Evolutionary conservation across 1,284 basidiomycete genomes (phyloP).

Genomic region (Trichosporon inkin): DNA sequence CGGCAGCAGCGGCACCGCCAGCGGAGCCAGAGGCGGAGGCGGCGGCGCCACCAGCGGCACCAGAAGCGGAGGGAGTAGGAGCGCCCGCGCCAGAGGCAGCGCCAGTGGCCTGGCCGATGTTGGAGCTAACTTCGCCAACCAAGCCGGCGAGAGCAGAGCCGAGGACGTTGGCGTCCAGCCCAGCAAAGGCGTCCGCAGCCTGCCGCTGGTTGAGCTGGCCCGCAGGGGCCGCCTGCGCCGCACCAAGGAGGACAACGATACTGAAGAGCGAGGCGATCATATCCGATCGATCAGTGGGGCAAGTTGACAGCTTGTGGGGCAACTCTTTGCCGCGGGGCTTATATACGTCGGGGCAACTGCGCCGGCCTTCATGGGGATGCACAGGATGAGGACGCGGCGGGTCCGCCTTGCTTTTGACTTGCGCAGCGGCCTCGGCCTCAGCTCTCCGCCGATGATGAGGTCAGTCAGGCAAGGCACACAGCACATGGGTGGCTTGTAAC

Average conservation of each 20-base stretch:
- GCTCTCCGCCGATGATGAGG: too few relatives aligned
- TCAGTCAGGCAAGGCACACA: too few relatives aligned
- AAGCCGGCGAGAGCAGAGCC: background rate
- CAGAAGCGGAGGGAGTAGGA: background rate
- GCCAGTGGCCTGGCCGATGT: background rate
- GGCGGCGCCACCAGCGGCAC: too few relatives aligned
- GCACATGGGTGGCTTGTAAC: too few relatives aligned
- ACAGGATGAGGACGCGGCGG: too few relatives aligned
- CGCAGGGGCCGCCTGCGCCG: constrained; percentile 1
- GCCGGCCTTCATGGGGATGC: too few relatives aligned
- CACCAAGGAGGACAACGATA: background rate
- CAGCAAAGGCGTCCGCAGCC: background rate
- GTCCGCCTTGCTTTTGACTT: too few relatives aligned
- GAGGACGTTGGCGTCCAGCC: background rate
- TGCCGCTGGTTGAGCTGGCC: background rate
- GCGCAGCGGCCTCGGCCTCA: too few relatives aligned
- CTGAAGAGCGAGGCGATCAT: background rate
- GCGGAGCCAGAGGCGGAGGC: too few relatives aligned
- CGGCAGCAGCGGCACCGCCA: too few relatives aligned
- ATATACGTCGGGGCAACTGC: background rate
- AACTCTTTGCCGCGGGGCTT: background rate
- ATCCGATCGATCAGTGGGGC: background rate
- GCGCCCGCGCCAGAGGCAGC: background rate
- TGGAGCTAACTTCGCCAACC: background rate
- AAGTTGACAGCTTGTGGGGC: background rate